Base-by-base conservation (phyloP, 2,329 filamentous ascomycete species). In the Hysterium pulicare region DNA sequence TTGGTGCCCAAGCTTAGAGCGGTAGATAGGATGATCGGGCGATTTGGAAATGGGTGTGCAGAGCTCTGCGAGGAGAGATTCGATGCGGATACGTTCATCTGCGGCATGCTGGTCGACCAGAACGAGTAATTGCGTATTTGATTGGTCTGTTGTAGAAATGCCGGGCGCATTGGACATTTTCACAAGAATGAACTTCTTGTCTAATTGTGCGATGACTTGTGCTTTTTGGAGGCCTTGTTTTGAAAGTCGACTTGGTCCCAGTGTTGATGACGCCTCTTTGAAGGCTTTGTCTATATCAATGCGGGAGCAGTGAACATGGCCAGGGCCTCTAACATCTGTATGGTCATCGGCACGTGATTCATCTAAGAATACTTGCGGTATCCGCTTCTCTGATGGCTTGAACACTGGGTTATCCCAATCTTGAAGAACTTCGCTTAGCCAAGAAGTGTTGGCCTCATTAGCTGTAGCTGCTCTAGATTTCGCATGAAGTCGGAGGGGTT, bases 31-130 rank as follows among this genome's bases (percentile, higher is more conserved):
- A 13, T 46, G 39, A 23, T 41, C 23, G 3, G 38, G 10, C 15
- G 40, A 21, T 23, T 58, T 43, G 48, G 56, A 34, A 5, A 41
- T 15, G 22, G 59, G 60, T 5, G 47, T 47, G 52, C 75, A 81
- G 23, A 86, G 67, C 2, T 80, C 74, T 19, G 59, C 48, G 61
- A 94, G 81, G 1, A 98, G 73, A 0, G 66, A 61, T 60, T 98
- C 93, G 1, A 97, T 78, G 1, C 83, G 82, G 48, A 86, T 82
- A 34, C 93, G 79, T 69, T 98, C 93, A 61, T 96, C 91, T 3
- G 90, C 93, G 1, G 93, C 93, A 61, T 98, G 93, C 58, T 98
- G 93, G 58, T 98, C 93, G 5, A 96, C 76, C 30, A 96, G 72
- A 0, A 95, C 75, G 4, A 97, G 69, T 1, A 82, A 53, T 2